Evolutionary conservation across 2,329 filamentous ascomycete species (phyloP), one percentile per base, ranked within the genome.

Genomic region (Monosporascus ibericus): DNA sequence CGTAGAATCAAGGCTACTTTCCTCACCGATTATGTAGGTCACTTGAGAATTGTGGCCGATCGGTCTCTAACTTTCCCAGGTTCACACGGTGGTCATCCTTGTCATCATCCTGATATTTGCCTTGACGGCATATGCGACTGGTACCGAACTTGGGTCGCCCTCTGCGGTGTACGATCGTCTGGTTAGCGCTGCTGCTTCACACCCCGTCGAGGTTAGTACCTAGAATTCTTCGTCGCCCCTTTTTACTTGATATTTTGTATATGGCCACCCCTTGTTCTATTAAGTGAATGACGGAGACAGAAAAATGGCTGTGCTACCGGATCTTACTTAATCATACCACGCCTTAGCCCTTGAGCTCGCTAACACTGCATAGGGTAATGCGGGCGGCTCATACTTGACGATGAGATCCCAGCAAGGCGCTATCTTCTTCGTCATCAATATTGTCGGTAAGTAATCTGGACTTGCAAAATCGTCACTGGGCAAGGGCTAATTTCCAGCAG

Each of bases 351-450:
- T 24, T 42, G 18, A 4, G 24, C 18, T 20, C 42, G 20, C 42
- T 46, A 15, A 46, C 22, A 46, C 15, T 30, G 14, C n/a, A 27
- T 27, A 46, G 42, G 90, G 90, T 11, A 95, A 95, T 67, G 78
- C 83, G 0, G 81, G 82, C 5, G 90, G 90, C n/a, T 90, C 85
- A 63, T 95, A 95, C 60, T 73, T 95, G 17, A 95, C 90, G 0
- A 94, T 95, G 90, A 75, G 79, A 49, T 89, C 85, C 2, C 81
- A 80, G 52, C 85, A 92, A 60, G 90, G 90, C 6, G 87, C 81
- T 40, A 88, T 92, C 53, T 95, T 95, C 75, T 94, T 94, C 68
- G 83, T 94, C 39, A 92, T 92, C 72, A 94, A 94, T 70, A 84
- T 50, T 49, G 51, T 52, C 37, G 52, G 52, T 36, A 53, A 49